phyloP scores from a whole-genome alignment of 2,329 filamentous ascomycete species.

The Fusarium sp. region DNA sequence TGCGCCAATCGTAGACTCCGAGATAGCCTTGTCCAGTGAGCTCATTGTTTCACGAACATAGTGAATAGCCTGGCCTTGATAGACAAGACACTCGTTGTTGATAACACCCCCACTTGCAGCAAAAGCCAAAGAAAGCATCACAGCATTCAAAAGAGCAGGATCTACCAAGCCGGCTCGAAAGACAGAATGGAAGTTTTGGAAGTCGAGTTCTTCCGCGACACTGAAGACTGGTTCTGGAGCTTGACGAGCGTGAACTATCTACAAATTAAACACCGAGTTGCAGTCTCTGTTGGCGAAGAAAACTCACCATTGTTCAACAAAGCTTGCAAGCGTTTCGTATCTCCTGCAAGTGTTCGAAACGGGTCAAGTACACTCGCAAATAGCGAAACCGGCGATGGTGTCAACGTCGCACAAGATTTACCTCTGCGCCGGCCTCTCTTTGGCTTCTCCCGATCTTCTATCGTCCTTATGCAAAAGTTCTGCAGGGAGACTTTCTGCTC shows the following conservation, averaged over 20 bases:
- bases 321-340: conserved; percentile 23
- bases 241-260: conserved; percentile 43
- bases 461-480: conserved; percentile 19
- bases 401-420: fast-evolving
- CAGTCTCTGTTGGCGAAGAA: no score
- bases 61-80: conserved; percentile 52
- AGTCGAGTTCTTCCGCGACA: conserved; percentile 52
- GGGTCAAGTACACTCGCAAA: conserved; percentile 10
- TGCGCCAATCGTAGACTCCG: conserved; percentile 56
- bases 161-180: conserved; percentile 53
- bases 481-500: conserved; percentile 7
- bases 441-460: neutral
- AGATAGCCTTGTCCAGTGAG: conserved; percentile 45
- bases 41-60: conserved; percentile 54
- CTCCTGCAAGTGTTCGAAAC: conserved; percentile 27
- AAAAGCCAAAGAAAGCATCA: conserved; percentile 57
- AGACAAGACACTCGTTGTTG: conserved; percentile 53
- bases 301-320: conserved; percentile 29
- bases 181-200: conserved; percentile 56
- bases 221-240: conserved; percentile 56
- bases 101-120: conserved; percentile 45
- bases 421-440: fast-evolving
- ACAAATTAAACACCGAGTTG: fast-evolving
- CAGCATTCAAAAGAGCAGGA: conserved; percentile 55
- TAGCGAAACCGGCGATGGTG: neutral